phyloP scores from a whole-genome alignment of 306 rosid genomes.

The barrel medic (Medicago truncatula) region DNA sequence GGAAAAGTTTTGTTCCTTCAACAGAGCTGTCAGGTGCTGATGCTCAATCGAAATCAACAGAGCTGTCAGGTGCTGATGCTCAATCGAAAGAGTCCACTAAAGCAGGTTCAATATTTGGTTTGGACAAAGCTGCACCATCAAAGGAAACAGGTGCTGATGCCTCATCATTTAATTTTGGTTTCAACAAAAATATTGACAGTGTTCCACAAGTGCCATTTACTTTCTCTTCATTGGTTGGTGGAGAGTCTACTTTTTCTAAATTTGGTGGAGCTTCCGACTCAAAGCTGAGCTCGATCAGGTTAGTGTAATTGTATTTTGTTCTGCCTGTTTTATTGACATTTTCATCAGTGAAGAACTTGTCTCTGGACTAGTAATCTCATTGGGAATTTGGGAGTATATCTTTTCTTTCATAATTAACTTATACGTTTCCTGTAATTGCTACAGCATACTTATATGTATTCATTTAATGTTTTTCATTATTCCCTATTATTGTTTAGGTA shows the following conservation, averaged over 20 bases:
- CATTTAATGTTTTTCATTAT: not conserved
- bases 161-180: slow-evolving; percentile 42
- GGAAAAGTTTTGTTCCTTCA: slow-evolving; percentile 38
- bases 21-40: slow-evolving; percentile 35
- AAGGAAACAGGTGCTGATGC: slow-evolving; percentile 50
- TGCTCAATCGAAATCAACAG: slow-evolving; percentile 39
- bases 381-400: not conserved
- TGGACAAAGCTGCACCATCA: slow-evolving; percentile 44
- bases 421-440: not conserved
- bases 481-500: not conserved
- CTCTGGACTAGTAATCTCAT: not conserved
- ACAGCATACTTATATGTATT: not conserved
- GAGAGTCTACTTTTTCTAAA: slow-evolving; percentile 43
- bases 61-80: slow-evolving; percentile 30
- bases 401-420: not conserved
- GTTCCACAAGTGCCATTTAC: slow-evolving; percentile 44
- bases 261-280: slow-evolving; percentile 49
- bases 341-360: not conserved
- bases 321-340: slow-evolving; percentile 12
- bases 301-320: slow-evolving; percentile 27
- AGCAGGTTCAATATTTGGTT: slow-evolving; percentile 38
- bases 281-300: slow-evolving; percentile 62
- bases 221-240: slow-evolving; percentile 46
- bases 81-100: slow-evolving; percentile 14
- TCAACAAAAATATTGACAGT: slow-evolving; percentile 45